These are phyloP conservation scores for Sporothrix protearum DNA, from an alignment of 2,329 filamentous ascomycete species.

Conservation along the genomic window DNA sequence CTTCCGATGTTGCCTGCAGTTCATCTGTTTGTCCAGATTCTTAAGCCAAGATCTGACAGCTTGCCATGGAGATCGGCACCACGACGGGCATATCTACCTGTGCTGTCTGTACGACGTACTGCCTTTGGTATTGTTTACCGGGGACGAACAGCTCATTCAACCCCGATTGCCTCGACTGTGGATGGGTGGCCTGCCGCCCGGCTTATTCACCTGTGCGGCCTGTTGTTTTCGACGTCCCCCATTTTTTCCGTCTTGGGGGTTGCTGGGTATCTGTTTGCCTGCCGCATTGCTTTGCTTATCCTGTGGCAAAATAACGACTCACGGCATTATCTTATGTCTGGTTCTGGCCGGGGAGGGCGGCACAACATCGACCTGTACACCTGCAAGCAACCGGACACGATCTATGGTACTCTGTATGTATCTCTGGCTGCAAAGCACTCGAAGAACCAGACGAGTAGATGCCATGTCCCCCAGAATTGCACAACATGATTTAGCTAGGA, in stretches of 20 bases:
- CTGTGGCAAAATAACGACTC: background rate
- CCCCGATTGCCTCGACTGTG: slow-evolving; percentile 2
- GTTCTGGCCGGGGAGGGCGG: background rate
- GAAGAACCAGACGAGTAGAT: slow-evolving; percentile 2
- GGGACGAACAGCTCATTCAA: slow-evolving; percentile 16
- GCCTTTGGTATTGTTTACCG: background rate
- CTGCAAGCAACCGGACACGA: background rate
- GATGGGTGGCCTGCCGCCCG: background rate
- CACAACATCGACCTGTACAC: background rate
- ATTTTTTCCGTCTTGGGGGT: background rate
- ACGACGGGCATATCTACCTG: too few relatives aligned
- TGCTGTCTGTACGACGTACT: too few relatives aligned
- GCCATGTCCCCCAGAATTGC: background rate
- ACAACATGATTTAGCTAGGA: background rate
- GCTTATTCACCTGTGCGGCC: background rate
- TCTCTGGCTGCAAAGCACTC: background rate
- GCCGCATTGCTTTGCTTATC: background rate
- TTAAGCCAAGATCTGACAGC: too few relatives aligned
- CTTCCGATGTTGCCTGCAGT: background rate
- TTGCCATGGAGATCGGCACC: background rate
- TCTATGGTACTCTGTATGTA: background rate
- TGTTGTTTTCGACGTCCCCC: background rate
- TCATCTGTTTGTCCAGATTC: background rate
- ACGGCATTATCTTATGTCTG: background rate
- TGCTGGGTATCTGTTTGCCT: background rate